A percentile compares a stretch with the other conserved stretches of the same genome.
Conservation (phyloP, 2,329 filamentous ascomycete species). For the Triangularia verruculosa region DNA sequence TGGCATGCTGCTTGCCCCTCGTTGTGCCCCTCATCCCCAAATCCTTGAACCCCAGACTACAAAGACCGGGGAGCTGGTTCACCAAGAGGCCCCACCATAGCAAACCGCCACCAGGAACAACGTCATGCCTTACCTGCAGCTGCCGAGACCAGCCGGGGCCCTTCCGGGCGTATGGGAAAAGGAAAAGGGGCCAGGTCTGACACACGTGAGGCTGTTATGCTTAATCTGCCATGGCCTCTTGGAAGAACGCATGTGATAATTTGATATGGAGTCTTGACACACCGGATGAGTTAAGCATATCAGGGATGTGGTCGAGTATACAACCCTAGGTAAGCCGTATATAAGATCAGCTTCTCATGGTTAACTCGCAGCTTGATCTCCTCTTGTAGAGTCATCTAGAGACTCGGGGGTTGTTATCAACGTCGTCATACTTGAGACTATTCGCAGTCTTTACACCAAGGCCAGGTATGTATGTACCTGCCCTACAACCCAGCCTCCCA, state of each 20-base stretch:
- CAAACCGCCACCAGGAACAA: neutral
- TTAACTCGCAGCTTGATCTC: neutral
- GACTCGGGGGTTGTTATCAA: no score
- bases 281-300: neutral
- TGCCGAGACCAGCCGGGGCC: neutral
- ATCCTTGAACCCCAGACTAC: neutral
- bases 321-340: neutral
- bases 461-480: neutral
- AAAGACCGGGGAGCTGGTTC: neutral
- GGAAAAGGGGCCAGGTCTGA: neutral
- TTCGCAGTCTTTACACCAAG: neutral
- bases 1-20: neutral
- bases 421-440: neutral
- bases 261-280: no score
- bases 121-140: neutral
- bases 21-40: neutral
- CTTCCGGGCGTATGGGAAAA: neutral
- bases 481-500: no score
- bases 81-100: neutral
- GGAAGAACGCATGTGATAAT: neutral
- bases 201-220: neutral
- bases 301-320: neutral
- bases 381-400: no score
- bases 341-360: neutral
- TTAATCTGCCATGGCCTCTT: neutral